Base-by-base conservation (phyloP, 2,329 filamentous ascomycete genomes). In the Chrysoporthe austroafricana region DNA sequence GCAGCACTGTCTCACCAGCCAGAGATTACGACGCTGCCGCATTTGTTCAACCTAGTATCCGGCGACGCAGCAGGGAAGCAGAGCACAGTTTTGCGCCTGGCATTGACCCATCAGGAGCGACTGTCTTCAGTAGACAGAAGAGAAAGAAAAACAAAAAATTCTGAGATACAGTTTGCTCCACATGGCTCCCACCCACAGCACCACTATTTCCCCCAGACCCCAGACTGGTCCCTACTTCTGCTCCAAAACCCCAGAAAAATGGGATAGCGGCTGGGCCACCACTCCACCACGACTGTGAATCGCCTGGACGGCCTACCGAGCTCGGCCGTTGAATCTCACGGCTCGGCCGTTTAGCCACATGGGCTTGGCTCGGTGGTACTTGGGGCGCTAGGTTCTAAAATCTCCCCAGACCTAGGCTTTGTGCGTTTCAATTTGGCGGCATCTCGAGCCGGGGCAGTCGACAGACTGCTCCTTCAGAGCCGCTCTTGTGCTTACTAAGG, bases 321-420 rank as follows among this genome's bases (percentile, higher is more conserved):
- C 14, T 48, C 21, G 44, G 11, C 43, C 43, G 26, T 18, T 26
- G 26, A 62, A 52, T 62, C 60, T 54, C 18, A 36, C 44, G 16
- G 21, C 34, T 32, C 50, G 26, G 50, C 62, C 26, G 2, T n/a
- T 42, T 39, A 34, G 48, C 36, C 50, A 26, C 46, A 63, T 42
- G 48, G 62, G 50, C 62, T 32, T 46, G 32, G 21, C 52, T 64
- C 62, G 62, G 62, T 59, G 62, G 52, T 64, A 59, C 54, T 64
- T 26, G 42, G 11, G 2, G 54, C 62, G 54, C 62, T 64, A 64
- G 54, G 36, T 14, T 3, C 34, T 11, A 57, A 44, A 11, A 9
- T 18, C 16, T 32, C 60, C 32, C 60, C 60, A 62, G 43, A 46
- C 21, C 46, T 52, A 26, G 59, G n/a, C 26, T 48, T n/a, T 3